Evolutionary conservation across 176 grass and related monocot genomes (phyloP).

Genomic region (Otatea glauca): DNA sequence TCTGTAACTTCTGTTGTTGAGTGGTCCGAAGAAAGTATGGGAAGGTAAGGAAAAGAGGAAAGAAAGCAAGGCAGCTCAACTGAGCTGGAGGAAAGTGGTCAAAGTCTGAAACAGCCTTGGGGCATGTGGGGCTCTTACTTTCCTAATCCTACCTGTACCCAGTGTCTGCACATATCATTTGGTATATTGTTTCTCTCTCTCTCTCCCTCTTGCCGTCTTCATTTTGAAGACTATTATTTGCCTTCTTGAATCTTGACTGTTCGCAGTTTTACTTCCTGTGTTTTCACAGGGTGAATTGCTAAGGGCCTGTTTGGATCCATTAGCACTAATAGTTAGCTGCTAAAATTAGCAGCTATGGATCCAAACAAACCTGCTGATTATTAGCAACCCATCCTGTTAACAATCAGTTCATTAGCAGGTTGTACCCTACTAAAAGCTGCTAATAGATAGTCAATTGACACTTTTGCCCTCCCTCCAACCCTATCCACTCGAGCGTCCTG

Average conservation of each 20-base stretch:
- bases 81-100: slow-evolving; percentile 66
- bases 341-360: too few relatives aligned
- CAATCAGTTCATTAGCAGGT: too few relatives aligned
- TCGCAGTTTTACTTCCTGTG: not conserved
- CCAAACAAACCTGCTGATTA: too few relatives aligned
- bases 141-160: slow-evolving; percentile 60
- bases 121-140: slow-evolving; percentile 59
- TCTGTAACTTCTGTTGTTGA: slow-evolving; percentile 42
- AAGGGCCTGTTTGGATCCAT: too few relatives aligned
- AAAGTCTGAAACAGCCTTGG: slow-evolving; percentile 56
- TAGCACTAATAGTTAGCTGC: too few relatives aligned
- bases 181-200: not conserved
- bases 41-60: not conserved
- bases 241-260: not conserved
- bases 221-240: not conserved
- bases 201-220: not conserved
- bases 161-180: slow-evolving; percentile 46
- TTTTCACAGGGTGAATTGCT: not conserved
- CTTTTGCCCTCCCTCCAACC: too few relatives aligned
- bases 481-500: too few relatives aligned
- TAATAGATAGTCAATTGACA: too few relatives aligned
- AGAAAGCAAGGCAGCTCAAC: slow-evolving; percentile 46
- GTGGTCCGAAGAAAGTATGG: slow-evolving; percentile 36
- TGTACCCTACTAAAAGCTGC: too few relatives aligned
- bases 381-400: too few relatives aligned